Percentiles rank a stretch among this genome's conserved stretches.
phyloP scores from a whole-genome alignment of 208 protist species.

The Crithidia sp. region DNA sequence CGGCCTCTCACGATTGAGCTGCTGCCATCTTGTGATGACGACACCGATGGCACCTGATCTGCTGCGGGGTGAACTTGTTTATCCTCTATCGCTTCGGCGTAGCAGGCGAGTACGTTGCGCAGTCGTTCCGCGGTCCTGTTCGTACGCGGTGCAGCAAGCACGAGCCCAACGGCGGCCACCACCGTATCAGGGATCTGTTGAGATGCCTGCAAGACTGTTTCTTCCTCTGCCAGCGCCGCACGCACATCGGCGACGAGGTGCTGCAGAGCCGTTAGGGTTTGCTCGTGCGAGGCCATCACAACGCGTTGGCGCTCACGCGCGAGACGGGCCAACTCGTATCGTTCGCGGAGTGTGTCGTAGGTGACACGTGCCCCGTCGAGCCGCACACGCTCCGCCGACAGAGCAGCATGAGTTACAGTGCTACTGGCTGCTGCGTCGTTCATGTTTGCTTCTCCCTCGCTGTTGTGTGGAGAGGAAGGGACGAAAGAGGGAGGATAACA shows the following conservation, averaged over 20 bases:
- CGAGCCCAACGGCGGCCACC: neutral
- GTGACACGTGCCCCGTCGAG: slow-evolving; percentile 5
- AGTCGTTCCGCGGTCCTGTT: too few relatives aligned
- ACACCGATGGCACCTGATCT: neutral
- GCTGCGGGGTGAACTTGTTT: too few relatives aligned
- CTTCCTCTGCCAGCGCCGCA: neutral
- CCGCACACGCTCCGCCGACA: neutral
- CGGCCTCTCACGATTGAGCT: too few relatives aligned
- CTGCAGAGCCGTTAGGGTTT: slow-evolving; percentile 3
- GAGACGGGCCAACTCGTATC: slow-evolving; percentile 8
- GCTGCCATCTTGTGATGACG: neutral
- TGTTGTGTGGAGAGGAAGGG: too few relatives aligned
- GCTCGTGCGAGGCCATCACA: slow-evolving; percentile 11
- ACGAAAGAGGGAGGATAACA: too few relatives aligned
- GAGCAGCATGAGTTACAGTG: neutral
- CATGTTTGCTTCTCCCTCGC: neutral
- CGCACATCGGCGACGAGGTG: neutral
- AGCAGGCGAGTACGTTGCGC: neutral
- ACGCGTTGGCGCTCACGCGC: neutral
- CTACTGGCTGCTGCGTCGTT: neutral
- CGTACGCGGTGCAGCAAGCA: too few relatives aligned
- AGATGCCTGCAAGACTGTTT: neutral
- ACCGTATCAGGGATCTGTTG: neutral
- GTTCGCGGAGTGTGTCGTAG: neutral
- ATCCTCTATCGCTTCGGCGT: neutral